A percentile compares a stretch with the other conserved stretches of the same genome.
Conservation (phyloP, 2,329 filamentous ascomycete species). For the Eurotiales sp. region DNA sequence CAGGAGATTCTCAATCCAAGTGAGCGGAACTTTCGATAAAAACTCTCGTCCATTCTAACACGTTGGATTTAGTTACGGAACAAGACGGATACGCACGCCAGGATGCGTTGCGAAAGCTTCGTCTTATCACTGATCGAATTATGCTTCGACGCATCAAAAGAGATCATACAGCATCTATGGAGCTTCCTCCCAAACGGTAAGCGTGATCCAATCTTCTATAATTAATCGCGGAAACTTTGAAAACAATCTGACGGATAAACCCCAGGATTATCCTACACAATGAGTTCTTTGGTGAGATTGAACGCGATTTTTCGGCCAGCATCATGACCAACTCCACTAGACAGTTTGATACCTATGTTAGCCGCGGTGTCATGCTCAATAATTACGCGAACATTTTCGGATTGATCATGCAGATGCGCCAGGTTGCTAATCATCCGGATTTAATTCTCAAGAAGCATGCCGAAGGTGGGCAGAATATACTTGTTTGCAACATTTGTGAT, state of each 20-base stretch:
- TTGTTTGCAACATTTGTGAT: constrained; percentile 93
- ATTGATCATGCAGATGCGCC: constrained; percentile 98
- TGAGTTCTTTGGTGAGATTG: constrained; percentile 94
- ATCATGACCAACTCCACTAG: constrained; percentile 91
- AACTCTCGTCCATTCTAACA: constrained; percentile 33
- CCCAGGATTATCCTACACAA: constrained; percentile 72
- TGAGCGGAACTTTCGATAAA: constrained; percentile 39
- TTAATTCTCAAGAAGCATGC: constrained; percentile 84
- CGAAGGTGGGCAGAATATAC: constrained; percentile 80
- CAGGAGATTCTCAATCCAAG: constrained; percentile 86
- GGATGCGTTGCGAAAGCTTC: constrained; percentile 74
- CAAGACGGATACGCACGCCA: constrained; percentile 54
- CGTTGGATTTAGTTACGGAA: constrained; percentile 51
- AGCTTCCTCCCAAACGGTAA: constrained; percentile 84
- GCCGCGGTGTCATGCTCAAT: constrained; percentile 88
- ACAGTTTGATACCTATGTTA: constrained; percentile 93
- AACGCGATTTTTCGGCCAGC: constrained; percentile 90
- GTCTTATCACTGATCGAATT: constrained; percentile 83
- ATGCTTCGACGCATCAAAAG: constrained; percentile 95
- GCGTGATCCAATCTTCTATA: constrained; percentile 10
- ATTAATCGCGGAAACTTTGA: neutral
- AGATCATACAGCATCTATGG: constrained; percentile 91
- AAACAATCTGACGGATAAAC: neutral
- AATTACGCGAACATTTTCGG: constrained; percentile 99
- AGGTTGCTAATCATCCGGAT: constrained; percentile 95